A percentile compares a stretch with the other conserved stretches of the same genome.
These are phyloP conservation scores for Blattamonas nauphoetae DNA, from an alignment of 78 protist species.

Conservation along the genomic window DNA sequence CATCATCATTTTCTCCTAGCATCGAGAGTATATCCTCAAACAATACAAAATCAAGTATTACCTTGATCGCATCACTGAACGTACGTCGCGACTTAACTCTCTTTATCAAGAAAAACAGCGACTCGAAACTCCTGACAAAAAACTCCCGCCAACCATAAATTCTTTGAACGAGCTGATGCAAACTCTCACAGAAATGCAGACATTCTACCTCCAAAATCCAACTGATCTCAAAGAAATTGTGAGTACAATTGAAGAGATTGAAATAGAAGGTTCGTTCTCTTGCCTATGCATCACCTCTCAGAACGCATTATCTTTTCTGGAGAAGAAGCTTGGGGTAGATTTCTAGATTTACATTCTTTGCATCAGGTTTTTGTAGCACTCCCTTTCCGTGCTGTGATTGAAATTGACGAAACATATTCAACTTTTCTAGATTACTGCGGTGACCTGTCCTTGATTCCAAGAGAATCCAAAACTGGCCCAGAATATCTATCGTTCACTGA, in stretches of 20 bases:
- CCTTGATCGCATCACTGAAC: conserved; percentile 19
- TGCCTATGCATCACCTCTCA: background rate
- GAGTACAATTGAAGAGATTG: background rate
- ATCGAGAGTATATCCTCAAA: background rate
- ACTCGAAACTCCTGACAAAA: conserved; percentile 8
- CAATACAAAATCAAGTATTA: conserved; percentile 40
- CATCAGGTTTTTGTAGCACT: background rate
- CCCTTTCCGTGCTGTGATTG: background rate
- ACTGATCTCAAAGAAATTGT: background rate
- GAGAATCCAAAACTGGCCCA: background rate
- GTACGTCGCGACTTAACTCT: conserved; percentile 27
- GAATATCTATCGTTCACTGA: background rate
- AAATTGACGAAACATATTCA: background rate
- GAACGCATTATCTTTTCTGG: background rate
- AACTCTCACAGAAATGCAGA: background rate
- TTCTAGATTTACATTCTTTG: background rate
- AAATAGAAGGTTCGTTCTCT: background rate
- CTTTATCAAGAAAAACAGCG: conserved; percentile 45
- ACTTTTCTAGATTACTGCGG: background rate
- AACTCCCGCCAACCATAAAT: background rate
- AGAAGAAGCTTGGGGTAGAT: background rate
- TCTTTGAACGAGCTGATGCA: background rate
- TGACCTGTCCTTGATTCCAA: background rate
- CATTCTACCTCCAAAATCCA: background rate
- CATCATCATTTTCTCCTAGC: background rate